These are phyloP conservation scores for Coemansia sp. DNA, from an alignment of 192 early-diverging fungal species.

Conservation along the genomic window DNA sequence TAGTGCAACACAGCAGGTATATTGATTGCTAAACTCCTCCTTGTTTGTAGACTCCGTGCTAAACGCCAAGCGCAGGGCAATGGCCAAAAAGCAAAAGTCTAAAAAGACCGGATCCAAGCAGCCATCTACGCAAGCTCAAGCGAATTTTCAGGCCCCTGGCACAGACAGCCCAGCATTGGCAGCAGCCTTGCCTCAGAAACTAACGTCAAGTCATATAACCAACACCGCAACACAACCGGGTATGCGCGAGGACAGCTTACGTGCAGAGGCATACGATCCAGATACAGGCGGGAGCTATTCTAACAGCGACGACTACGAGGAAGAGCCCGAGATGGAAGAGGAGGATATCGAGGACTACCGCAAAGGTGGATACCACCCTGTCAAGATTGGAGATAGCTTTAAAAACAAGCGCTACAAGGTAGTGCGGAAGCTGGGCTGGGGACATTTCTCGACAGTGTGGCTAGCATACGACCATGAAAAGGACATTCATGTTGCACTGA, in stretches of 20 bases:
- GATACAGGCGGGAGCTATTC: conserved; percentile 13
- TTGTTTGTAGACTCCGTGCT: conserved; percentile 30
- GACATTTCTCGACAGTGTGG: conserved; percentile 99
- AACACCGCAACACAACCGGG: too few species aligned
- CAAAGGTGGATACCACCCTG: conserved; percentile 92
- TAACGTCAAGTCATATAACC: neutral
- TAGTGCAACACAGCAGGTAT: too few species aligned
- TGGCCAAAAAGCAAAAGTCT: conserved; percentile 51
- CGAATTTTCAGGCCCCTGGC: conserved; percentile 2
- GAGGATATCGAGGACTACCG: conserved; percentile 90
- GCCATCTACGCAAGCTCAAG: neutral
- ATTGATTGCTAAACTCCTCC: neutral
- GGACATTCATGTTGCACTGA: conserved; percentile 86
- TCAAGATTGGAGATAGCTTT: conserved; percentile 78
- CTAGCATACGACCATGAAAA: conserved; percentile 74
- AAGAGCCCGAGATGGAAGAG: conserved; percentile 67
- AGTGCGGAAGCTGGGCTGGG: conserved; percentile 95
- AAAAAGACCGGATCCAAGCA: conserved; percentile 6
- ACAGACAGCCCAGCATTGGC: neutral
- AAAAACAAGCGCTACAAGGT: conserved; percentile 79
- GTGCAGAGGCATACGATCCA: neutral
- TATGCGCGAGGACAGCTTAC: neutral
- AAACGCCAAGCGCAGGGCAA: conserved; percentile 51
- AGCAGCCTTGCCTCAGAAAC: neutral
- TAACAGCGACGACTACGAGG: conserved; percentile 44